Evolutionary conservation across 2,329 filamentous ascomycete species (phyloP), one percentile per base, ranked within the genome.

Genomic region (Penicillium sp.): DNA sequence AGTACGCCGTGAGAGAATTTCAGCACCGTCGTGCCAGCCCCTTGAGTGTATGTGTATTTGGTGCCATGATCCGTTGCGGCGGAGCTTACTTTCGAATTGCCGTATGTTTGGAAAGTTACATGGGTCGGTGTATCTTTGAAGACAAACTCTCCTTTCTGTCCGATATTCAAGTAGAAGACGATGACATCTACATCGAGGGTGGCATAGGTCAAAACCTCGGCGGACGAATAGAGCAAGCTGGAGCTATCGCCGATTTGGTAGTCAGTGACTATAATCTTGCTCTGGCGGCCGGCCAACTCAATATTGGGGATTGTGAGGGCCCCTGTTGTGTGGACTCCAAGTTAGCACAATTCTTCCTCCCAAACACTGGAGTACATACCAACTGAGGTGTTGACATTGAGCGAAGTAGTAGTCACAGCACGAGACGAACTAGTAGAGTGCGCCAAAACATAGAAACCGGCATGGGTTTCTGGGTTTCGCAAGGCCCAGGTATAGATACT

Each of bases 241-340:
- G 78, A 72, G 8, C 55, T 51, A 1, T 72, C 71, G 4, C 82
- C 81, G 55, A 83, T 71, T 0, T 66, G 65, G 51, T 83, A 84
- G 62, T 84, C 81, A 0, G 80, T 82, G 21, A 83, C 78, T 4
- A 84, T 70, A 59, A 83, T 82, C 60, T 82, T 82, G 64, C 79
- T 81, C 65, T 84, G 80, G 19, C 80, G 75, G 11, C 81, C 81
- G 47, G 78, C 74, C 3, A 84, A 71, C 46, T 78, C 75, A n/a
- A 83, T 73, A 38, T 76, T 76, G 0, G 80, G 76, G 4, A 72
- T 66, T 3, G 65, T 59, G 8, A 72, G 49, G 4, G 62, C 50
- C 1, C 68, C 68, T 64, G 41, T 45, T 31, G 6, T 15, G 27
- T 25, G 11, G 9, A 34, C 0, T 53, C 2, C 31, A 44, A 38